A percentile compares a stretch with the other conserved stretches of the same genome.
phyloP scores from a whole-genome alignment of 1,139 yeast species.

The Meyerozyma guilliermondii region DNA sequence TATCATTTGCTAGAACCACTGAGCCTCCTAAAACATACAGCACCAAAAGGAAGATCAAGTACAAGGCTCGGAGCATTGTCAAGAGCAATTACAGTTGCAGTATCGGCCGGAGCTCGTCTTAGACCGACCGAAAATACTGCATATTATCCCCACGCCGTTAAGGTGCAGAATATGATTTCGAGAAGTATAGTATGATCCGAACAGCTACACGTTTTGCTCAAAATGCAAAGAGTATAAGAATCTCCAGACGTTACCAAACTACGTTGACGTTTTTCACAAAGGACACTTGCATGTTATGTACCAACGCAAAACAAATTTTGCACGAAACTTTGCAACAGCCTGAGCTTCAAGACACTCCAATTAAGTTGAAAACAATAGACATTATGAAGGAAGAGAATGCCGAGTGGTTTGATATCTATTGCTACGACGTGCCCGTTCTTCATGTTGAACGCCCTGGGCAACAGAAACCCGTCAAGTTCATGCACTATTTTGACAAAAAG shows the following conservation, averaged over 20 bases:
- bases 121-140: no score
- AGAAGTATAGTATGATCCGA: neutral
- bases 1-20: constrained; percentile 30
- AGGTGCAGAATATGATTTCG: neutral
- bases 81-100: neutral
- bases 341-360: constrained; percentile 14
- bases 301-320: constrained; percentile 58
- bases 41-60: neutral
- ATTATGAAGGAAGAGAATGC: constrained; percentile 64
- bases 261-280: constrained; percentile 66
- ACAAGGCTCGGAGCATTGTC: neutral
- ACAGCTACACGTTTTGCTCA: neutral
- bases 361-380: constrained; percentile 50
- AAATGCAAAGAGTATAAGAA: neutral
- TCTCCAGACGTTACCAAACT: neutral
- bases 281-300: constrained; percentile 74
- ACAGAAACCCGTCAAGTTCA: constrained; percentile 52
- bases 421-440: constrained; percentile 87
- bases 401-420: constrained; percentile 75
- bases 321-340: constrained; percentile 32
- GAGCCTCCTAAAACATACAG: neutral
- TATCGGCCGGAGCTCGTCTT: neutral
- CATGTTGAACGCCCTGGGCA: constrained; percentile 56
- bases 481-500: constrained; percentile 67
- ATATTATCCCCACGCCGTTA: neutral